These are phyloP conservation scores for Millerozyma miso DNA, from an alignment of 805 yeast species.

Conservation along the genomic window DNA sequence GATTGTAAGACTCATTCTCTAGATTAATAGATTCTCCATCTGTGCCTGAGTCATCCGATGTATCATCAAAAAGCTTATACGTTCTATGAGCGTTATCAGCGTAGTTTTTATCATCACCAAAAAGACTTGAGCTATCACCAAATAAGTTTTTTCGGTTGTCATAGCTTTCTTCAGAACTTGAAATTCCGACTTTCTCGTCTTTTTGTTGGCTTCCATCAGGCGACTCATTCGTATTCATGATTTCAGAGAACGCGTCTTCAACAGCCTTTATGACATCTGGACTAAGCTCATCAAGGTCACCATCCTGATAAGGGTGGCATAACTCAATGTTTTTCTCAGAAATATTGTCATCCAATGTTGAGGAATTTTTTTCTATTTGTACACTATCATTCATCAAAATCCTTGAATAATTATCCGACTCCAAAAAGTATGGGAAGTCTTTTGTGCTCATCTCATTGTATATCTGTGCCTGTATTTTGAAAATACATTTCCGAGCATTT, in stretches of 20 bases:
- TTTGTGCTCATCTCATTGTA: slow-evolving; percentile 46
- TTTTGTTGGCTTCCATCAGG: slow-evolving; percentile 1
- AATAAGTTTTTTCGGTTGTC: slow-evolving; percentile 13
- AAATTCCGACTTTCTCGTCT: background rate
- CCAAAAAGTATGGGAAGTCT: slow-evolving; percentile 57
- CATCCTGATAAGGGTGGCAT: background rate
- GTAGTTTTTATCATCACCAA: slow-evolving; percentile 18
- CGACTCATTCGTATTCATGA: slow-evolving; percentile 30
- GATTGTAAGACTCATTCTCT: slow-evolving; percentile 18
- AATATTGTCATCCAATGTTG: background rate
- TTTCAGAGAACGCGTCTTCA: slow-evolving; percentile 62
- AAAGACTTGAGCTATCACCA: slow-evolving; percentile 28
- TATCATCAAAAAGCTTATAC: slow-evolving; percentile 32
- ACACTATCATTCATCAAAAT: background rate
- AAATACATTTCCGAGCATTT: slow-evolving; percentile 55
- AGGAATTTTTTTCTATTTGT: background rate
- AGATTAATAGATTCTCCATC: slow-evolving; percentile 28
- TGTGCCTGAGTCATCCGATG: slow-evolving; percentile 28
- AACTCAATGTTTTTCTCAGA: background rate
- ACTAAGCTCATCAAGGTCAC: slow-evolving; percentile 30
- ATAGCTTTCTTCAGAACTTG: background rate
- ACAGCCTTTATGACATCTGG: slow-evolving; percentile 54
- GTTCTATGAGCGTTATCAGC: slow-evolving; percentile 11
- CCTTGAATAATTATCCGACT: slow-evolving; percentile 35
- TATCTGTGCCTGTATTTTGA: slow-evolving; percentile 53